Percentiles rank a stretch among this genome's conserved stretches.
Conservation (phyloP, 148 eudicot genomes). For the Camellia sinensis region DNA sequence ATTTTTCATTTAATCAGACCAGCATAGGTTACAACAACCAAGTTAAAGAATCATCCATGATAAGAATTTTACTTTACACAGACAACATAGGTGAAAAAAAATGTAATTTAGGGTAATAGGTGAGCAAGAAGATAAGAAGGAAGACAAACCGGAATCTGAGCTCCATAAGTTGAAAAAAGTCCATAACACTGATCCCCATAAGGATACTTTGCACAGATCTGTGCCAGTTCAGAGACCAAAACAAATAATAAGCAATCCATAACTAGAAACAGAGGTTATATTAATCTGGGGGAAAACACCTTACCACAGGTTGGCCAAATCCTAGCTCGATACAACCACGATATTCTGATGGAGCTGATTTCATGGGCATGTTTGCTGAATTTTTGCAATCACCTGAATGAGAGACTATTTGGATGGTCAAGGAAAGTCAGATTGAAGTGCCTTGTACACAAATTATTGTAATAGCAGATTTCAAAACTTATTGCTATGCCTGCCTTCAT, state of each 20-base stretch:
- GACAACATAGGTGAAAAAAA: constrained; percentile 3
- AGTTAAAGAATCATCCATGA: neutral
- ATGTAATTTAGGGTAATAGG: neutral
- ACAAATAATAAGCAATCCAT: neutral
- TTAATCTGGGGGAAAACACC: neutral
- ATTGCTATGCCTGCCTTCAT: constrained; percentile 10
- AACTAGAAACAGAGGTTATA: neutral
- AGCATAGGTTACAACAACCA: neutral
- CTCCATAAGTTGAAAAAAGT: constrained; percentile 48
- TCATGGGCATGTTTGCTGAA: constrained; percentile 19
- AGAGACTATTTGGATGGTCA: constrained; percentile 9
- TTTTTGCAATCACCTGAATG: constrained; percentile 33
- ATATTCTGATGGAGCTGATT: constrained; percentile 32
- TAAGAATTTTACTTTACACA: neutral
- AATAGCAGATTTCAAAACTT: neutral
- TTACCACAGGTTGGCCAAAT: constrained; percentile 66
- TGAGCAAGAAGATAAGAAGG: constrained; percentile 11
- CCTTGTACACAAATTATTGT: neutral
- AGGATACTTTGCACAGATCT: constrained; percentile 59
- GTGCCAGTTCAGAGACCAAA: constrained; percentile 6
- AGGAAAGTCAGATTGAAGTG: constrained; percentile 1
- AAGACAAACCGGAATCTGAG: constrained; percentile 54
- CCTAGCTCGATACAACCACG: constrained; percentile 58
- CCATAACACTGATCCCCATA: constrained; percentile 53
- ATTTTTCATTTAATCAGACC: neutral